A percentile compares a stretch with the other conserved stretches of the same genome.
Evolutionary conservation across 2,329 filamentous ascomycete genomes (phyloP).

Genomic region (Alternaria infectoria): DNA sequence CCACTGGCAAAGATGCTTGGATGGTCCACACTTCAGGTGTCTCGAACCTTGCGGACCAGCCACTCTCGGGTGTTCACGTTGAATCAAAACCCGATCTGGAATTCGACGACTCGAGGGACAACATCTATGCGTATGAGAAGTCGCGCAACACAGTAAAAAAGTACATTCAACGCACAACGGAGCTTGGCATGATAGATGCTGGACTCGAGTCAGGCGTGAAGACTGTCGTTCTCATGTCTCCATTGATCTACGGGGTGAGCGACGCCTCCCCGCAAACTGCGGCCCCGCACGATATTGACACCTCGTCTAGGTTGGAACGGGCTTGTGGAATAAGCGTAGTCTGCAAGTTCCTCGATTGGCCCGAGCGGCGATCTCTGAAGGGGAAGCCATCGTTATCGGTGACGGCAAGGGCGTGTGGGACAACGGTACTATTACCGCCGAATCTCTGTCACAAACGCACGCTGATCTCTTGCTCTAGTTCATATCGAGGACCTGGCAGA

Average conservation of each 20-base stretch:
- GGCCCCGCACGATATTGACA: not conserved
- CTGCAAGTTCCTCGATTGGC: slow-evolving; percentile 1
- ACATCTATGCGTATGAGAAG: not conserved
- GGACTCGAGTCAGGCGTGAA: not conserved
- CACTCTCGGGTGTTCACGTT: not conserved
- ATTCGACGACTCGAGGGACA: not conserved
- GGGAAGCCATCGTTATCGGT: not conserved
- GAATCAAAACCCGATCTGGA: not conserved
- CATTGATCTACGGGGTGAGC: slow-evolving; percentile 3
- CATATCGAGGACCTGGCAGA: slow-evolving; percentile 2
- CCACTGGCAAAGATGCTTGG: not conserved
- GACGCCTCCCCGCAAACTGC: not conserved
- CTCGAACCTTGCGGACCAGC: not conserved
- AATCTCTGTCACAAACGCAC: not conserved
- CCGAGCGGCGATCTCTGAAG: slow-evolving; percentile 1
- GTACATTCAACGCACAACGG: slow-evolving; percentile 1
- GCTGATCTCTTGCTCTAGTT: not conserved
- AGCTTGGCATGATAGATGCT: slow-evolving; percentile 1
- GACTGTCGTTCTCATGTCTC: slow-evolving; percentile 1
- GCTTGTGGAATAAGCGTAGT: slow-evolving; percentile 4
- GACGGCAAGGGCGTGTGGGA: slow-evolving; percentile 1
- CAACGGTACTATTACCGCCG: not conserved
- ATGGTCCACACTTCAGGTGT: slow-evolving; percentile 4
- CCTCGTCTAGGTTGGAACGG: not conserved
- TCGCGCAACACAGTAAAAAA: not conserved